These are phyloP conservation scores for Lachancea fermentati DNA, from an alignment of 805 yeast genomes.

Conservation along the genomic window DNA sequence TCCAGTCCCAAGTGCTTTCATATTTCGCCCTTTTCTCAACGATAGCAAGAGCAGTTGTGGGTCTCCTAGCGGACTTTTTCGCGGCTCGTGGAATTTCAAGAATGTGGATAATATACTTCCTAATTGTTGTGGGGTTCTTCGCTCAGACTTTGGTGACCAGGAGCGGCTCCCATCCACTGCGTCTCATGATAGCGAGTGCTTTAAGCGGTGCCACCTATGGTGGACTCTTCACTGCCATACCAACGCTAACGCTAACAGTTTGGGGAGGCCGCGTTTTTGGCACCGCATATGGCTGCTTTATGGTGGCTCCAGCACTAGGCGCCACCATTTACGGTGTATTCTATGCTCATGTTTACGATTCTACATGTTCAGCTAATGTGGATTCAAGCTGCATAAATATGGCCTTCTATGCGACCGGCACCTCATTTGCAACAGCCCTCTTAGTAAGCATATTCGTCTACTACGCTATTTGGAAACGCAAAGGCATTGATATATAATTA, in stretches of 20 bases:
- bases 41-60: constrained; percentile 56
- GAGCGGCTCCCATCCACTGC: constrained; percentile 16
- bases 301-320: constrained; percentile 85
- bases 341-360: constrained; percentile 62
- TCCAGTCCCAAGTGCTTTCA: constrained; percentile 43
- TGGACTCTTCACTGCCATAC: constrained; percentile 77
- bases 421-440: constrained; percentile 11
- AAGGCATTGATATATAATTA: background rate
- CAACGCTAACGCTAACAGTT: constrained; percentile 72
- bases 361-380: constrained; percentile 18
- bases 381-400: constrained; percentile 17
- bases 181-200: constrained; percentile 35
- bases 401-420: constrained; percentile 16
- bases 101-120: constrained; percentile 28
- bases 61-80: constrained; percentile 61
- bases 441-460: background rate
- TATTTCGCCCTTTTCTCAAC: constrained; percentile 69
- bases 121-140: constrained; percentile 33
- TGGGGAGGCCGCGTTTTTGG: constrained; percentile 91
- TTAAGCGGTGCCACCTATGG: constrained; percentile 74
- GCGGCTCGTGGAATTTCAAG: constrained; percentile 29
- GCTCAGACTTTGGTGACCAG: constrained; percentile 33
- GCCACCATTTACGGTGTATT: constrained; percentile 60
- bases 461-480: constrained; percentile 7
- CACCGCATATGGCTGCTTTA: constrained; percentile 86